phyloP scores from a whole-genome alignment of 148 eudicot species.

The Tetragonia tetragonoides region DNA sequence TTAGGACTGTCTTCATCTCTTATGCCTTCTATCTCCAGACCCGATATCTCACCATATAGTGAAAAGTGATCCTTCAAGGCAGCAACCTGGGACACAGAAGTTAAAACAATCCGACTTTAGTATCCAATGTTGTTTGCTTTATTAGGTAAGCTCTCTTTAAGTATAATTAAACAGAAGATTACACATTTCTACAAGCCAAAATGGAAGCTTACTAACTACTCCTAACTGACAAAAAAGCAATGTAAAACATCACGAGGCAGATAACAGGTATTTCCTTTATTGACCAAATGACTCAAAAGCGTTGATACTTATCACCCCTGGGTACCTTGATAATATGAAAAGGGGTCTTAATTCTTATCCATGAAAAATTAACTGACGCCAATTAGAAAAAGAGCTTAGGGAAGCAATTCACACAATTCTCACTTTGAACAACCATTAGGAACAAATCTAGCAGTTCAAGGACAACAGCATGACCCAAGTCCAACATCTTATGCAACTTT shows the following conservation, averaged over 20 bases:
- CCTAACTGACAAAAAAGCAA: not conserved
- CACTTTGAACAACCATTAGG: not conserved
- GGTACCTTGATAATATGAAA: too few species aligned
- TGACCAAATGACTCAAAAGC: not conserved
- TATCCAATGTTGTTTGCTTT: not conserved
- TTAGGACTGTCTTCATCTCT: conserved; percentile 30
- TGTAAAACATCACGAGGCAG: not conserved
- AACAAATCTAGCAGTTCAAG: not conserved
- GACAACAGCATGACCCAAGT: not conserved
- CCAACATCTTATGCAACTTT: not conserved
- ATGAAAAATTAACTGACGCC: not conserved
- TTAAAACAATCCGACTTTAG: not conserved
- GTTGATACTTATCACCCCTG: not conserved
- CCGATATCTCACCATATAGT: conserved; percentile 50
- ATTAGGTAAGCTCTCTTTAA: not conserved
- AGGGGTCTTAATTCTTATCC: not conserved
- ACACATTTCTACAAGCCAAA: not conserved
- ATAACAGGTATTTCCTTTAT: not conserved
- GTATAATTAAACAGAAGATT: not conserved
- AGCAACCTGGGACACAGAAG: conserved; percentile 46
- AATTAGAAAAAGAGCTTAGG: not conserved
- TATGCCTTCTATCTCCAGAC: conserved; percentile 54
- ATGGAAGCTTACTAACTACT: not conserved
- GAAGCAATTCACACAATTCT: not conserved
- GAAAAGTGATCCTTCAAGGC: conserved; percentile 74